Evolutionary conservation across 2,329 filamentous ascomycete species (phyloP).

Genomic region (Aspergillus fructus): DNA sequence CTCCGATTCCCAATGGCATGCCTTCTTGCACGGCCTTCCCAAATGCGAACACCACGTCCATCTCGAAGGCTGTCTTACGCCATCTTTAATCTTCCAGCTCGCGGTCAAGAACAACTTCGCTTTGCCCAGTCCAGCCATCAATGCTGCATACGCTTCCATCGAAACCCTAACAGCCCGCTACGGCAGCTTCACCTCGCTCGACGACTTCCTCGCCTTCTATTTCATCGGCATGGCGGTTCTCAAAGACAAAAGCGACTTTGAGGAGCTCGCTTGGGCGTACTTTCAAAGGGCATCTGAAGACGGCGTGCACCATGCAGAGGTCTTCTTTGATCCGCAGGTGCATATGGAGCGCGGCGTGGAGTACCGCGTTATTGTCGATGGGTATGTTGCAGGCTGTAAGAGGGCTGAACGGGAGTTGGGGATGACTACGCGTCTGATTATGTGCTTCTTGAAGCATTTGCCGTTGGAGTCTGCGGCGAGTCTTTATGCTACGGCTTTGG

Average conservation of each 20-base stretch:
- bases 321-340: conserved; percentile 80
- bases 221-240: conserved; percentile 74
- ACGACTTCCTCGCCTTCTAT: conserved; percentile 78
- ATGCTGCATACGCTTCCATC: conserved; percentile 63
- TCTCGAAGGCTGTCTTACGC: conserved; percentile 72
- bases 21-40: conserved; percentile 64
- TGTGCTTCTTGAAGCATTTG: conserved; percentile 71
- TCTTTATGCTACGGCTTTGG: conserved; percentile 36
- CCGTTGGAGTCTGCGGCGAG: conserved; percentile 57
- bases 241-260: conserved; percentile 65
- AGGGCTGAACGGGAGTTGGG: conserved; percentile 63
- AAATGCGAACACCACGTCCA: conserved; percentile 84
- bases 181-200: conserved; percentile 65
- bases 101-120: conserved; percentile 65
- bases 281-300: conserved; percentile 64
- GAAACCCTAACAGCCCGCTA: conserved; percentile 64
- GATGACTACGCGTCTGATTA: conserved; percentile 65
- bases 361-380: conserved; percentile 63
- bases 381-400: conserved; percentile 60
- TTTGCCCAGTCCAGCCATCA: conserved; percentile 54
- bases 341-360: conserved; percentile 64
- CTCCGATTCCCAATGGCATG: conserved; percentile 57
- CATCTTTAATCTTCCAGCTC: conserved; percentile 67
- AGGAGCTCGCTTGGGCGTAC: conserved; percentile 70
- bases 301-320: conserved; percentile 69